Evolutionary conservation across 805 yeast genomes (phyloP), one percentile per base, ranked within the genome.

Genomic region (Sugiyamaella smithiae): DNA sequence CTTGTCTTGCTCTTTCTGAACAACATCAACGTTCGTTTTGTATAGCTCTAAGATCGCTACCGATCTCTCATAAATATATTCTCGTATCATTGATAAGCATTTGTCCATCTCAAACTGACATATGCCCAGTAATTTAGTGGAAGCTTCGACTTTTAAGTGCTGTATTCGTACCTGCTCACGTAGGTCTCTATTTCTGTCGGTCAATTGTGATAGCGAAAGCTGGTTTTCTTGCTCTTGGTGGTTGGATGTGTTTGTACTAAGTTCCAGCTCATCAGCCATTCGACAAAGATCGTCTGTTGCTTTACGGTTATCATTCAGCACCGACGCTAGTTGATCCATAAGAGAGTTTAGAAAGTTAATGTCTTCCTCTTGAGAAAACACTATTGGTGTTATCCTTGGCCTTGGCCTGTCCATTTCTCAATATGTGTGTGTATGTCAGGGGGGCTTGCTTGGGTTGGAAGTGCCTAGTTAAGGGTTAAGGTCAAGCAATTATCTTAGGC

Each of bases 331-430:
- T 23, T 56, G 53, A 42, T 56, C 57, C 6, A 63, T 51, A 7
- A 63, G 56, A 9, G 45, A 11, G 12, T 51, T 40, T 32, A 63
- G 54, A 8, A 60, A 57, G 31, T 50, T 49, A 12, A 69, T 40
- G 56, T 68, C 63, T 59, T 63, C 56, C 37, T 55, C 9, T 65
- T 67, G 53, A 50, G 62, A 25, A 19, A 54, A 45, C 38, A 50
- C 41, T 31, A 44, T 20, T 2, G 51, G 51, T 12, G 45, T 29
- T 4, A 56, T 54, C 17, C 48, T 32, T 9, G 37, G 40, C 22
- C 38, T n/a, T 6, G n/a, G n/a, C n/a, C n/a, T n/a, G n/a, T n/a
- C n/a, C n/a, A n/a, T n/a, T n/a, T n/a, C n/a, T n/a, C n/a, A n/a
- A n/a, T n/a, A n/a, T n/a, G n/a, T n/a, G n/a, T n/a, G n/a, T n/a